Base-by-base conservation (phyloP, 352 stramenopile genomes). In the Phytophthora capsici region DNA sequence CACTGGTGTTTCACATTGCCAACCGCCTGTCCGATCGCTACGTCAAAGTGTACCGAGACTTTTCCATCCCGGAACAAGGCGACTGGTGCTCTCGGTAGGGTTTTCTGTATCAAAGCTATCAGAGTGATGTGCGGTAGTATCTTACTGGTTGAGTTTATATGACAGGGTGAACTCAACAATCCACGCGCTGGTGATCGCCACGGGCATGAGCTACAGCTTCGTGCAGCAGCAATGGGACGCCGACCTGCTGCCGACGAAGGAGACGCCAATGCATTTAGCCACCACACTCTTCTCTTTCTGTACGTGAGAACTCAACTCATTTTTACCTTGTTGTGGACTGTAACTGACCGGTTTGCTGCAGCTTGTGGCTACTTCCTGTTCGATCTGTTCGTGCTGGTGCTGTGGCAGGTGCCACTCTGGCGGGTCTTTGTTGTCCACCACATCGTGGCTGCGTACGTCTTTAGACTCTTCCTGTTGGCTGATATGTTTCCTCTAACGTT, bases 311-410 rank as follows among this genome's bases (percentile, higher is more conserved):
- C 10, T 14, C 14, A 44, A 25, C 3, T 26, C 41, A 4, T 34
- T 34, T 2, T 32, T 32, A 6, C 14, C 10, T 34, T 34, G 7
- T 34, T 34, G 7, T 34, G 8, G 28, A 28, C 7, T 28, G 8
- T 32, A 34, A 45, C 48, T 58, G 17, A 53, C 16, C 10, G 17
- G n/a, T 8, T 32, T 37, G 10, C 17, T 71, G 23, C 73, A 95
- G 87, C 85, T 2, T 89, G 77, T 48, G 87, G 85, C 16, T 95
- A 95, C 70, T 95, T 95, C 49, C 36, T 89, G n/a, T 91, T 90
- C 43, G 87, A 95, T 48, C 58, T 92, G 14, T 86, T 88, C 65
- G 79, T 93, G 61, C 69, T 93, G 37, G 43, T 91, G 52, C 68
- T 76, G 14, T 95, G 73, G 72, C 73, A 86, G 73, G 78, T 95